Base-by-base conservation (phyloP, 2,329 filamentous ascomycete species). In the Epichloe gansuensis region DNA sequence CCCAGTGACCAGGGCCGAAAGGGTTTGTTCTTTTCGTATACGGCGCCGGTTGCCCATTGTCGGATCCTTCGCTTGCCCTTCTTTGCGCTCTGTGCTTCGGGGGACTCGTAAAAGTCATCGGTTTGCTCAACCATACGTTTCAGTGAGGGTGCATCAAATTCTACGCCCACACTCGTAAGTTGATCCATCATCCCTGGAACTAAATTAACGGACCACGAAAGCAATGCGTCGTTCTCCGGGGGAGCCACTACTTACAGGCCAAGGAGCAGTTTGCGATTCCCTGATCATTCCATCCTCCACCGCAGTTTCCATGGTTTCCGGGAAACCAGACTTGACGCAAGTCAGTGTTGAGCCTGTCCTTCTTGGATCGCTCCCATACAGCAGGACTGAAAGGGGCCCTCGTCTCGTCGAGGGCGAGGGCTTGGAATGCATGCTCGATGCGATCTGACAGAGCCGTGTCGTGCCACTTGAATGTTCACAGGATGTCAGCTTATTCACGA, bases 251-350 rank as follows among this genome's bases (percentile, higher is more conserved):
- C 69, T 57, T 58, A 71, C 69, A 72, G 17, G 66, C 63, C 46
- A 72, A 61, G 23, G 65, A 65, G 15, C 65, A 62, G 50, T 72
- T 68, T 3, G 70, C 63, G 21, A 71, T 66, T 44, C 72, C 72
- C 54, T 76, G 70, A 47, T 78, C 74, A 5, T 66, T 62, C 78
- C 78, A 85, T 2, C 84, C 84, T 35, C 84, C 84, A 4, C 84
- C 84, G 46, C 85, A 79, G 58, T 87, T 85, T 11, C 74, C 80
- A 61, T 89, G 85, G 48, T 77, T 79, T 6, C 85, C 85, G 0
- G 85, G 81, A 59, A 89, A 89, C 81, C 81, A 84, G 12, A 75
- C 72, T 55, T 76, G 74, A 31, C 72, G 67, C 44, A 76, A 64
- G 53, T 76, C 68, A 2, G 72, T 73, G 23, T 62, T 66, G 13